Conservation (phyloP, 139 green algal genomes). For the Chlamydomonas asymmetrica region DNA sequence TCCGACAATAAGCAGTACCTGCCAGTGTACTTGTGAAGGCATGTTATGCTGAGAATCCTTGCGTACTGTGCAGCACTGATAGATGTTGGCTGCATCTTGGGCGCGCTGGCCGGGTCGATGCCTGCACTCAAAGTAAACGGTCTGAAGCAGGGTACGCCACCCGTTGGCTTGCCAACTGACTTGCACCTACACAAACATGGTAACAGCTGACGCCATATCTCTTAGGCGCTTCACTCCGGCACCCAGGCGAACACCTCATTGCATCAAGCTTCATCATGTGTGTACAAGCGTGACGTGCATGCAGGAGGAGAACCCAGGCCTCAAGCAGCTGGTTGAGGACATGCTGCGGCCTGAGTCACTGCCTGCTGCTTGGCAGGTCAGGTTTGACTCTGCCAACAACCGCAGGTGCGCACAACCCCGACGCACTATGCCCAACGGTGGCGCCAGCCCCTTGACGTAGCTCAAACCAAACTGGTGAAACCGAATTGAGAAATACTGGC, state of each 20-base stretch:
- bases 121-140: neutral
- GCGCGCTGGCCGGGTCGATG: neutral
- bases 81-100: neutral
- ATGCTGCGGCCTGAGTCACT: slow-evolving; percentile 47
- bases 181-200: neutral
- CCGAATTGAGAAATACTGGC: too few species aligned
- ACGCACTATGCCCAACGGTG: too few species aligned
- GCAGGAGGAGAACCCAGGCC: slow-evolving; percentile 23
- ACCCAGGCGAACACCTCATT: neutral
- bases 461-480: too few species aligned
- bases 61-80: neutral
- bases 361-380: slow-evolving; percentile 36
- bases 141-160: neutral
- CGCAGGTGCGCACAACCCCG: slow-evolving; percentile 14
- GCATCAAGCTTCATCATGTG: neutral
- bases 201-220: too few species aligned
- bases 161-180: neutral
- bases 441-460: too few species aligned
- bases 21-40: neutral
- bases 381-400: slow-evolving; percentile 9
- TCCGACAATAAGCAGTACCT: neutral
- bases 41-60: neutral
- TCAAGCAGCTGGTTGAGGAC: slow-evolving; percentile 37
- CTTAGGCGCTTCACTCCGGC: too few species aligned
- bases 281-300: neutral